Conservation (phyloP, 371 early-diverging fungal genomes). For the Caulochytrium protostelioides region DNA sequence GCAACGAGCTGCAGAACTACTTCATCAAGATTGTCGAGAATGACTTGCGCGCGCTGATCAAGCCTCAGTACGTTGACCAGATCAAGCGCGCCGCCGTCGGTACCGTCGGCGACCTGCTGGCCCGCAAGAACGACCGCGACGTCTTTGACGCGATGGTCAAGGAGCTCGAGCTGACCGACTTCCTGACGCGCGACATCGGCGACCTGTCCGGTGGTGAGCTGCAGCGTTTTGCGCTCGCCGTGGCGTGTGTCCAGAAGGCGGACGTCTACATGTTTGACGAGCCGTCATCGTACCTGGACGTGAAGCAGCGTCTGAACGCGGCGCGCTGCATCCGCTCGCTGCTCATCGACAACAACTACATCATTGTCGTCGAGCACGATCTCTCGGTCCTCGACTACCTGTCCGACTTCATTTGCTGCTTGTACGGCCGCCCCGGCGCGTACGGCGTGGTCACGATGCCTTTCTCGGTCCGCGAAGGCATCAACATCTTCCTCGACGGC, state of each 20-base stretch:
- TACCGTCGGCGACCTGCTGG: slow-evolving; percentile 52
- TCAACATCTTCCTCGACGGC: slow-evolving; percentile 99
- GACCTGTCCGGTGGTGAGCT: slow-evolving; percentile 98
- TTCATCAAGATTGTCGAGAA: slow-evolving; percentile 96
- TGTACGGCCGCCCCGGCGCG: slow-evolving; percentile 94
- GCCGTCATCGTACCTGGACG: slow-evolving; percentile 97
- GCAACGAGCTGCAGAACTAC: slow-evolving; percentile 97
- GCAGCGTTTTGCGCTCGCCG: slow-evolving; percentile 95
- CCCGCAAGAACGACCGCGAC: slow-evolving; percentile 47
- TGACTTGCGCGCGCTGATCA: slow-evolving; percentile 71
- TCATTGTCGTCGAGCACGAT: slow-evolving; percentile 99
- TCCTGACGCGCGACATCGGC: slow-evolving; percentile 70
- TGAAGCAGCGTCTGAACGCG: slow-evolving; percentile 97
- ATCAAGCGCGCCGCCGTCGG: slow-evolving; percentile 77
- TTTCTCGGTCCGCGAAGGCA: slow-evolving; percentile 91
- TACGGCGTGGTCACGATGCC: slow-evolving; percentile 99
- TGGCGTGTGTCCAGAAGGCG: slow-evolving; percentile 67
- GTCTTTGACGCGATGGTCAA: slow-evolving; percentile 54
- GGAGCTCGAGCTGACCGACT: slow-evolving; percentile 58
- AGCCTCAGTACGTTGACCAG: slow-evolving; percentile 97
- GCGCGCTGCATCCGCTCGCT: slow-evolving; percentile 85
- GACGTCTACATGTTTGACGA: slow-evolving; percentile 99
- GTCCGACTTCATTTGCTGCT: slow-evolving; percentile 96
- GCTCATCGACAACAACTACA: slow-evolving; percentile 50
- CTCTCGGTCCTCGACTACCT: slow-evolving; percentile 96